These are phyloP conservation scores for Aspergillus intermedius DNA, from an alignment of 2,329 filamentous ascomycete genomes.

Conservation along the genomic window DNA sequence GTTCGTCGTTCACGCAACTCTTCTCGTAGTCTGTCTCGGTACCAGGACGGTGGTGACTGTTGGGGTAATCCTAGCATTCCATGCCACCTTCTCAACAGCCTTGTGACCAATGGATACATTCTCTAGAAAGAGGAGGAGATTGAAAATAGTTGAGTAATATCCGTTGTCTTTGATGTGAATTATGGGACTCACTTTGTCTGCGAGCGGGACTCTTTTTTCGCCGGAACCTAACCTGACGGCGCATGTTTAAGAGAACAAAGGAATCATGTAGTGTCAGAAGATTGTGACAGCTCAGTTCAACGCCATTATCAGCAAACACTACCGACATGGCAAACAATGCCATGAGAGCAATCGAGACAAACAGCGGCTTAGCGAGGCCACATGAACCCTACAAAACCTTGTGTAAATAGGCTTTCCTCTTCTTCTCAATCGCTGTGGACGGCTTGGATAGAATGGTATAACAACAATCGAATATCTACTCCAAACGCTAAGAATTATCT, in stretches of 20 bases:
- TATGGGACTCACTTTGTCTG: not conserved
- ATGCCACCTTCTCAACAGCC: not conserved
- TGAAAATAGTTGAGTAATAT: not conserved
- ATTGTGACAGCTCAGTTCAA: not conserved
- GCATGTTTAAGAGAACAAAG: not conserved
- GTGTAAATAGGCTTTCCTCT: not conserved
- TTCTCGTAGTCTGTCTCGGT: slow-evolving; percentile 34
- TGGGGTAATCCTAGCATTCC: slow-evolving; percentile 25
- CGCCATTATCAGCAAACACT: not conserved
- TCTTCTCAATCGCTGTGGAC: not conserved
- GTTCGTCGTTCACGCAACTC: slow-evolving; percentile 32
- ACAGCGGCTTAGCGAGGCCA: not conserved
- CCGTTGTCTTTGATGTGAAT: not conserved
- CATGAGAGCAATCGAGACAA: not conserved
- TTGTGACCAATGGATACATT: not conserved
- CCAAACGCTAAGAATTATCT: not conserved
- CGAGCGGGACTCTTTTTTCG: not conserved
- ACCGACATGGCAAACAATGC: not conserved
- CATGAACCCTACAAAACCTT: not conserved
- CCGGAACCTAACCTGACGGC: not conserved
- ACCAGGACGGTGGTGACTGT: slow-evolving; percentile 32
- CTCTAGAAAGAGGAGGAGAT: not conserved
- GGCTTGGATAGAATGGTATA: too few relatives aligned
- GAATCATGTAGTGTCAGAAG: not conserved
- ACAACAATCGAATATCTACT: too few relatives aligned